Percentiles rank a stretch among this genome's conserved stretches.
Evolutionary conservation across 2,329 filamentous ascomycete genomes (phyloP).

Genomic region (Dothistroma septosporum): DNA sequence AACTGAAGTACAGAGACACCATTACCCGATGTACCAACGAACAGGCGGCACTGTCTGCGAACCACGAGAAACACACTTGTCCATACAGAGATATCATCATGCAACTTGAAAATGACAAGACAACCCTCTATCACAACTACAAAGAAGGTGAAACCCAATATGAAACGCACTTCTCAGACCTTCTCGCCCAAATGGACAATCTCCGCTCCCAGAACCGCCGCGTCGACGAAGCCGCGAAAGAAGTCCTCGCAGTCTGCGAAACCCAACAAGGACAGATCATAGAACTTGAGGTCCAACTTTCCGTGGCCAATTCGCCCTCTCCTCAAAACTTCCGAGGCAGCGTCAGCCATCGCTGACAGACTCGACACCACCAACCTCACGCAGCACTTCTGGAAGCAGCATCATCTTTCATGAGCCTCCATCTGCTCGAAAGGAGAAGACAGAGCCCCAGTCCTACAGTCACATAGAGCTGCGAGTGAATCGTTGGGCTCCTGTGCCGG

Average conservation of each 20-base stretch:
- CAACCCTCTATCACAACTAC: neutral
- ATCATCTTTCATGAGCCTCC: neutral
- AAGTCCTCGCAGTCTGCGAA: neutral
- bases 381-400: neutral
- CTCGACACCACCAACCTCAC: neutral
- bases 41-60: neutral
- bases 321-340: neutral
- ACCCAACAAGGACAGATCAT: neutral
- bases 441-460: neutral
- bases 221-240: neutral
- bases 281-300: neutral
- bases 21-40: neutral
- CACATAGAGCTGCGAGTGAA: conserved; percentile 1
- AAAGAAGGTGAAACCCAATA: neutral
- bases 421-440: neutral
- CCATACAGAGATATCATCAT: neutral
- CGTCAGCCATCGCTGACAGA: neutral
- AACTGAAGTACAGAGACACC: neutral
- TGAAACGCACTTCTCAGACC: neutral
- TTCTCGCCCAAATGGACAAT: neutral
- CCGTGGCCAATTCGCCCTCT: neutral
- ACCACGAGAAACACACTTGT: neutral
- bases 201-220: neutral
- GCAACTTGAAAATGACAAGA: neutral
- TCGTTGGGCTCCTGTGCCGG: neutral